phyloP scores from a whole-genome alignment of 345 rosid species.

The Balakata baccata region DNA sequence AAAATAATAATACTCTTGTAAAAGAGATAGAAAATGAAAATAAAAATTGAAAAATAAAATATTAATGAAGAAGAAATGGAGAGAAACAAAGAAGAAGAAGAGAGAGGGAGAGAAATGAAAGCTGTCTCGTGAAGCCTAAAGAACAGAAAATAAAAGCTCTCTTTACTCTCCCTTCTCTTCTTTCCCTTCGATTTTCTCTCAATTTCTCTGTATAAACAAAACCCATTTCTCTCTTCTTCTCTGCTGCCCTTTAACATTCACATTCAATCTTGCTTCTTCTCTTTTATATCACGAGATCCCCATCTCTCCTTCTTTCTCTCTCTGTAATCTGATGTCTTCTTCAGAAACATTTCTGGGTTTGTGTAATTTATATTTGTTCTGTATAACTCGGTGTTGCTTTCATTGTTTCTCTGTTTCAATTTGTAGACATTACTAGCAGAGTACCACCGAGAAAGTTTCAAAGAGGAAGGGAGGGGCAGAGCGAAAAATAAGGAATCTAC shows the following conservation, averaged over 20 bases:
- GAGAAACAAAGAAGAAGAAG: neutral
- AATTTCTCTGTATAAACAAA: neutral
- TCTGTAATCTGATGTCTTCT: conserved; percentile 32
- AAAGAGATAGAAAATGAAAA: too few relatives aligned
- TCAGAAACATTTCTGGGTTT: conserved; percentile 24
- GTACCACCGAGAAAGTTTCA: too few relatives aligned
- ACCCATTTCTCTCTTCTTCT: too few relatives aligned
- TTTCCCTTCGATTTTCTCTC: neutral
- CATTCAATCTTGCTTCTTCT: conserved; percentile 39
- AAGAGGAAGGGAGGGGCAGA: neutral
- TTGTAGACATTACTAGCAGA: conserved; percentile 38
- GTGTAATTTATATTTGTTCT: conserved; percentile 10
- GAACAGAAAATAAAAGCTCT: conserved; percentile 7
- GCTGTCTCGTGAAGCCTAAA: conserved; percentile 38
- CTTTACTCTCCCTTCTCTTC: neutral
- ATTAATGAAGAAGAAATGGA: neutral
- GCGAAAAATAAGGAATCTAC: neutral
- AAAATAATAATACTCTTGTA: too few relatives aligned
- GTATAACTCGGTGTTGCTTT: neutral
- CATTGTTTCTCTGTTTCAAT: neutral
- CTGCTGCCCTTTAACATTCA: too few relatives aligned
- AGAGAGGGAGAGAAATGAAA: conserved; percentile 15
- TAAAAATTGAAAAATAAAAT: neutral
- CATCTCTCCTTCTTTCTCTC: conserved; percentile 31
- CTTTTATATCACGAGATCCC: conserved; percentile 76